phyloP scores from a whole-genome alignment of 2,329 filamentous ascomycete species.

The Fusarium veterinarium region DNA sequence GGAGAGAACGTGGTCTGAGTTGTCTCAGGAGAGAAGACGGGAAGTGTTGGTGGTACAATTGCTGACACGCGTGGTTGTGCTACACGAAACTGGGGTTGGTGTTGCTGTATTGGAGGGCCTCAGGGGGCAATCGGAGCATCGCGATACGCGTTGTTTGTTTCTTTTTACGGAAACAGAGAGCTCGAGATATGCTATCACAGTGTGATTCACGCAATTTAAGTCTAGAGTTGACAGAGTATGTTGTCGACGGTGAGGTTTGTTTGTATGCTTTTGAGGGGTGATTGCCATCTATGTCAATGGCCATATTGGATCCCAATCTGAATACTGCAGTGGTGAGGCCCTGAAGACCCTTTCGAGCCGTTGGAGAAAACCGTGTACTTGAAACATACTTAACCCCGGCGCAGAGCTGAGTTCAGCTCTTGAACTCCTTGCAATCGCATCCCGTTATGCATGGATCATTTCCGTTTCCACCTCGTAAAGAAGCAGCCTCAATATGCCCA shows the following conservation, averaged over 20 bases:
- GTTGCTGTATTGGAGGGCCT: constrained; percentile 7
- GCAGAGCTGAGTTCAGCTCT: not conserved
- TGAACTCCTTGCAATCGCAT: not conserved
- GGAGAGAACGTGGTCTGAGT: not conserved
- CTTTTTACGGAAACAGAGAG: not conserved
- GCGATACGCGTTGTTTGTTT: not conserved
- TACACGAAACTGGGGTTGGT: not conserved
- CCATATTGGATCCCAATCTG: not conserved
- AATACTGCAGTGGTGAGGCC: not conserved
- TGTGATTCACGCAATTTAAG: accelerated
- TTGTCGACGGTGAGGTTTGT: accelerated
- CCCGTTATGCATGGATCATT: not conserved
- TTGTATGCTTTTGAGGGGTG: not conserved
- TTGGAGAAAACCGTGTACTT: accelerated
- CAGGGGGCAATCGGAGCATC: not conserved
- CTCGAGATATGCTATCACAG: accelerated
- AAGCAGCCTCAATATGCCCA: not conserved
- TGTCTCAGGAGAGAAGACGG: not conserved
- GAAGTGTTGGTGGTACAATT: not conserved
- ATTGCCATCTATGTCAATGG: not conserved
- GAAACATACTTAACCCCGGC: not conserved
- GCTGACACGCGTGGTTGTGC: constrained; percentile 3
- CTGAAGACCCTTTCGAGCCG: not conserved
- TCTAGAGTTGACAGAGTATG: accelerated
- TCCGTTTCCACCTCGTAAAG: constrained; percentile 29